Percentiles rank a stretch among this genome's conserved stretches.
Conservation (phyloP, 2,329 filamentous ascomycete species). For the Xylariaceae sp. region DNA sequence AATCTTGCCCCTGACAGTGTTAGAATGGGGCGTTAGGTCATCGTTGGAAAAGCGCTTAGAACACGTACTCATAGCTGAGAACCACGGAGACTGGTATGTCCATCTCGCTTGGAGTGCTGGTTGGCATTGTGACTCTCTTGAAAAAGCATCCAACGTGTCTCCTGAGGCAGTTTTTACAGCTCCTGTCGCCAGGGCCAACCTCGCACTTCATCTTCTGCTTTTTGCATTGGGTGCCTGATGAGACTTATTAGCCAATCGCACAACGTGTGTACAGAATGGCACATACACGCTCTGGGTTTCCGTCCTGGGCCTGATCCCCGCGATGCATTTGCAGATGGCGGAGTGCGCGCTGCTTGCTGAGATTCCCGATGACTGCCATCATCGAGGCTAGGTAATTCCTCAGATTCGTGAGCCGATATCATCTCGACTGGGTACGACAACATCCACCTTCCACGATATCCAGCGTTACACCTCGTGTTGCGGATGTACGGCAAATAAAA, state of each 20-base stretch:
- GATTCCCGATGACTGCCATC: too few relatives aligned
- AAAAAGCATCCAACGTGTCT: constrained; percentile 42
- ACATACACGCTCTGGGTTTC: constrained; percentile 17
- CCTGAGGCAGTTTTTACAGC: constrained; percentile 42
- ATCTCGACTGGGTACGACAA: too few relatives aligned
- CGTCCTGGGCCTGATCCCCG: constrained; percentile 10
- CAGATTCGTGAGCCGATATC: too few relatives aligned
- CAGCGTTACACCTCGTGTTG: too few relatives aligned
- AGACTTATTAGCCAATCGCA: background rate
- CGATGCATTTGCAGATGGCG: too few relatives aligned
- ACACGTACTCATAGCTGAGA: constrained; percentile 36
- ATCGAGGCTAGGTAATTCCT: too few relatives aligned
- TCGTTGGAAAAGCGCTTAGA: too few relatives aligned
- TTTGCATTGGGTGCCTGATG: constrained; percentile 34
- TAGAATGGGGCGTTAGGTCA: too few relatives aligned
- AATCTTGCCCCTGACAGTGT: too few relatives aligned
- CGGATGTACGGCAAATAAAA: too few relatives aligned
- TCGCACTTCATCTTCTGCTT: constrained; percentile 49
- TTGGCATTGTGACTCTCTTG: constrained; percentile 26
- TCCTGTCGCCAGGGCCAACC: constrained; percentile 38
- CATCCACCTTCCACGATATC: too few relatives aligned
- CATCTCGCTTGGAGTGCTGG: constrained; percentile 13
- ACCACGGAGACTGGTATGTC: constrained; percentile 37
- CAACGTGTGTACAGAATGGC: background rate
- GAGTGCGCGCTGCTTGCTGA: too few relatives aligned